Evolutionary conservation across 805 yeast genomes (phyloP), one percentile per base, ranked within the genome.

Genomic region (Debaryomyces tyrocola): DNA sequence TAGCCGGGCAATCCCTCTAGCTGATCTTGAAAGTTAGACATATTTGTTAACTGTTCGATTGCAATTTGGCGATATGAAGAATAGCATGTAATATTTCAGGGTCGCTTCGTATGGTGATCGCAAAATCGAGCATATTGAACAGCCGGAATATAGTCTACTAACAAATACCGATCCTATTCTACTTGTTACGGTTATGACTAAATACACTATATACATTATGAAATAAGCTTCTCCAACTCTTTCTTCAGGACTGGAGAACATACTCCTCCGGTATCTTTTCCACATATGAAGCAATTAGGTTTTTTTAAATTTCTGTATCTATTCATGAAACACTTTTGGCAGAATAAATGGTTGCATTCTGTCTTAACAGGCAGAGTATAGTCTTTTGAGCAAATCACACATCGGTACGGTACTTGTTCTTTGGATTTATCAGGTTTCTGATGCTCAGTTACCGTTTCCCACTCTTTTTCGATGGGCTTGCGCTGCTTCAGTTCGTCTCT

Each of bases 401-500:
- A 85, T 51, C 76, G 79, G 62, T 79, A 82, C 0, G 89, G 87
- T 0, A 80, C 65, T 3, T 37, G 45, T 7, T 45, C 52, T n/a
- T 33, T 34, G 20, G 37, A 31, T 2, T 29, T 40, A 12, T 43
- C 31, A 11, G 37, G 35, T 20, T 33, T 55, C 41, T 27, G 18
- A 18, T 15, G 59, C 51, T 35, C 29, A 21, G 41, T 43, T 2
- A 69, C 75, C 21, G 57, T 62, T 52, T 85, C 85, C 96, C 96
- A 88, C 38, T 88, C 95, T 48, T 74, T 74, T 21, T 76, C 62
- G 6, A 84, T 62, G 48, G 84, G 82, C 80, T 83, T 81, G 27
- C 84, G 87, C 40, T 83, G 83, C 45, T 76, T 79, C 67, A 84
- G 86, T 58, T 89, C 96, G 55, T 89, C 97, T 64, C 99, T 70